These are phyloP conservation scores for Globisporangium cederbergense DNA, from an alignment of 352 stramenopile species.

Conservation along the genomic window DNA sequence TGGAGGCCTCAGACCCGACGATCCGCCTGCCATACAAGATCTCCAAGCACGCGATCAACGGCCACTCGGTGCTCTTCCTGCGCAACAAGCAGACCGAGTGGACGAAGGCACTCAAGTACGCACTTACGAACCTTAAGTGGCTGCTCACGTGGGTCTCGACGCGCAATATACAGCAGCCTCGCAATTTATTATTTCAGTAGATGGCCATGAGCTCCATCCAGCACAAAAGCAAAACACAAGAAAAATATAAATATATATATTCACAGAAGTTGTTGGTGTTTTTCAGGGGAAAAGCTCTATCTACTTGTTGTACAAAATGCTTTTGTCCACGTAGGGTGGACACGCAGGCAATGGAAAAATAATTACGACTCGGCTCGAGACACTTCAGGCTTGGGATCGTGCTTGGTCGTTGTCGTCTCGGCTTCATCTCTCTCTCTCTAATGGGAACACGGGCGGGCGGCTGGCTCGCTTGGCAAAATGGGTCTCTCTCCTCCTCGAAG, in stretches of 20 bases:
- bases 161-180: slow-evolving; percentile 23
- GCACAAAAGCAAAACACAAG: not conserved
- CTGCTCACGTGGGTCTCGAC: slow-evolving; percentile 65
- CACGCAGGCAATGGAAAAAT: slow-evolving; percentile 6
- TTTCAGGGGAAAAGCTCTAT: not conserved
- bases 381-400: not conserved
- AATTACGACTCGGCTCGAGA: slow-evolving; percentile 15
- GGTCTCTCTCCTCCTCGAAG: not conserved
- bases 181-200: not conserved
- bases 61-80: slow-evolving; percentile 69
- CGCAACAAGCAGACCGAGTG: slow-evolving; percentile 82
- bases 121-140: slow-evolving; percentile 85
- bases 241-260: slow-evolving; percentile 15
- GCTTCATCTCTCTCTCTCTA: not conserved
- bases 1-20: slow-evolving; percentile 48
- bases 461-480: not conserved
- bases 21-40: slow-evolving; percentile 83
- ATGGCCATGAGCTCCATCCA: not conserved
- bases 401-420: not conserved
- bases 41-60: slow-evolving; percentile 62
- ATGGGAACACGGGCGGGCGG: not conserved
- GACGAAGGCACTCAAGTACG: slow-evolving; percentile 85
- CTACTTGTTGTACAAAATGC: slow-evolving; percentile 21
- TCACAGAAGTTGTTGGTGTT: slow-evolving; percentile 5
- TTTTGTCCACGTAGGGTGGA: not conserved